These are phyloP conservation scores for Sugiyamaella castrensis DNA, from an alignment of 1,139 yeast genomes.

Conservation along the genomic window DNA sequence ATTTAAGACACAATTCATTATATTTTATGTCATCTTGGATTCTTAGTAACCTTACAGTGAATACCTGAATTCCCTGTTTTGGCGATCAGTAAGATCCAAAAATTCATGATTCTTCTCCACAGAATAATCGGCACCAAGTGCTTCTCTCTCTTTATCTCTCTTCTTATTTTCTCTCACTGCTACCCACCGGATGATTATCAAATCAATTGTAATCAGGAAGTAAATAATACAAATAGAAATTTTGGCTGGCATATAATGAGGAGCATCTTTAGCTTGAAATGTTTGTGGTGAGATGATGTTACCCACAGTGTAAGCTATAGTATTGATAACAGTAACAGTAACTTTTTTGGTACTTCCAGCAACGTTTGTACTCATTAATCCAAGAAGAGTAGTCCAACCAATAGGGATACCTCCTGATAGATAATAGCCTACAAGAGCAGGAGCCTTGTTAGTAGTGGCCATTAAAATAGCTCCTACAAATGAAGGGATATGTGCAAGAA, in stretches of 20 bases:
- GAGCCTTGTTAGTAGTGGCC: conserved; percentile 22
- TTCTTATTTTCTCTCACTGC: conserved; percentile 35
- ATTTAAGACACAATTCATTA: too few relatives aligned
- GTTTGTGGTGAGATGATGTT: conserved; percentile 55
- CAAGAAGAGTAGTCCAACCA: conserved; percentile 47
- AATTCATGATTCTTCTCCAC: conserved; percentile 43
- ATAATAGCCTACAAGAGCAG: conserved; percentile 29
- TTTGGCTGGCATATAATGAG: conserved; percentile 47
- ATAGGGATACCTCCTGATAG: conserved; percentile 34
- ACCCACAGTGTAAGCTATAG: conserved; percentile 54
- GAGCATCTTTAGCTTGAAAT: conserved; percentile 49
- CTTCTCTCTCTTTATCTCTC: conserved; percentile 21
- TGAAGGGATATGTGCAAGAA: conserved; percentile 35
- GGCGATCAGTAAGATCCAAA: conserved; percentile 60
- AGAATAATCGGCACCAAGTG: conserved; percentile 40
- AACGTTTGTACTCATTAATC: conserved; percentile 51
- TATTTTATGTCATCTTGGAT: too few relatives aligned
- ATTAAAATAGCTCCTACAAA: conserved; percentile 29
- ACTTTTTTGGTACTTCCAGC: conserved; percentile 72
- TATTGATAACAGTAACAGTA: conserved; percentile 50
- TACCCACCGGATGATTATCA: conserved; percentile 34
- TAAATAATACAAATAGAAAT: conserved; percentile 41
- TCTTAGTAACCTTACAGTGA: too few relatives aligned
- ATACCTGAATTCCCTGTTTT: conserved; percentile 60
- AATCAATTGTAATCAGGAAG: conserved; percentile 31